phyloP scores from a whole-genome alignment of 129 eudicot species.

The Kitagawia praeruptora region DNA sequence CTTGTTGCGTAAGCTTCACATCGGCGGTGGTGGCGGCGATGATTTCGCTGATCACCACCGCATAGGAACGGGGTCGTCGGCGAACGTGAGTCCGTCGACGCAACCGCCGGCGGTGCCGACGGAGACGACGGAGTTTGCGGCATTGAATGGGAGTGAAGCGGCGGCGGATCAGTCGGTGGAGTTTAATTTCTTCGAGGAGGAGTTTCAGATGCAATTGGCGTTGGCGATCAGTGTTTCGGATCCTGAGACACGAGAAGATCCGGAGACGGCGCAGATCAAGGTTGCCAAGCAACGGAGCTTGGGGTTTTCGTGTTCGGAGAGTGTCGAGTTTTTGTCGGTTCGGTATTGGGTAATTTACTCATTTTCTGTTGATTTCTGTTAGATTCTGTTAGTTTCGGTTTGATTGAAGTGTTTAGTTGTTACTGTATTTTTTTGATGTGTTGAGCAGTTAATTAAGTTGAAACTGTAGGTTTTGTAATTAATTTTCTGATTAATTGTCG shows the following conservation, averaged over 20 bases:
- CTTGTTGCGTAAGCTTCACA: slow-evolving; percentile 78
- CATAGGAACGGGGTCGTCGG: slow-evolving; percentile 16
- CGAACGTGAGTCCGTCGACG: background rate
- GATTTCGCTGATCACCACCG: slow-evolving; percentile 27
- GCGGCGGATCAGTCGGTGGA: slow-evolving; percentile 21
- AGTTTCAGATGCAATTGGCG: slow-evolving; percentile 86
- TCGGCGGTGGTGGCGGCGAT: slow-evolving; percentile 43
- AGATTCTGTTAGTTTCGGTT: background rate
- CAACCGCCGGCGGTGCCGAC: slow-evolving; percentile 11
- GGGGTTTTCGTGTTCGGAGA: slow-evolving; percentile 50
- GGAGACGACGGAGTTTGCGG: background rate
- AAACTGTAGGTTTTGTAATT: background rate
- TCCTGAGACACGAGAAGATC: slow-evolving; percentile 40
- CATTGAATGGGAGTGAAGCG: slow-evolving; percentile 18
- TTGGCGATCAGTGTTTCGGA: slow-evolving; percentile 87
- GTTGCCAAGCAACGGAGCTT: slow-evolving; percentile 78
- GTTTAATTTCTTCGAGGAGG: slow-evolving; percentile 77
- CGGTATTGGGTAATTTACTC: slow-evolving; percentile 60
- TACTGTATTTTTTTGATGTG: slow-evolving; percentile 34
- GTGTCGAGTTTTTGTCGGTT: slow-evolving; percentile 53
- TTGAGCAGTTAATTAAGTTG: slow-evolving; percentile 32
- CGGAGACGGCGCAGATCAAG: slow-evolving; percentile 71
- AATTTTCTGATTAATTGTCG: no score
- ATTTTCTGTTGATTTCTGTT: background rate
- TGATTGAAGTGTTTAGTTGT: background rate